Evolutionary conservation across 176 grass and related monocot species (phyloP), one percentile per base, ranked within the genome.

Genomic region (Olyra latifolia): DNA sequence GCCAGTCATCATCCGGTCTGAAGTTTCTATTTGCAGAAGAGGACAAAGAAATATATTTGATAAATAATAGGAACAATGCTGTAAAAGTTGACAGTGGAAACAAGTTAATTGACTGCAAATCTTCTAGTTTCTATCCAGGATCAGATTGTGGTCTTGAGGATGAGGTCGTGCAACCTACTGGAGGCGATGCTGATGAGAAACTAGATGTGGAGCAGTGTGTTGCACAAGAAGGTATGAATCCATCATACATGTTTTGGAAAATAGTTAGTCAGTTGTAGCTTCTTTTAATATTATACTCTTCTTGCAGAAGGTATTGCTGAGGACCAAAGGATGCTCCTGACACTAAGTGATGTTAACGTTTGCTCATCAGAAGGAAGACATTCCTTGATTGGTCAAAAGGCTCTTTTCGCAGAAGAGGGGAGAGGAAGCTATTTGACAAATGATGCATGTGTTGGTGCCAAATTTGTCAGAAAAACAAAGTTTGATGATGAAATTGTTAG

Each of bases 21-120:
- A 20, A 77, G 15, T 20, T 52, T 53, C 10, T 85, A 48, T 78
- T 78, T 71, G 30, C 42, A 40, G 74, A 78, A 84, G 74, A 11
- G 23, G 11, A 10, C 30, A 85, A 30, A 42, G 14, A 43, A 62
- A 41, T 29, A 29, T 42, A 5, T 77, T 69, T 56, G 41, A 61
- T 29, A 61, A 69, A 70, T 77, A n/a, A 8, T 32, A n/a, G 19
- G 10, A 23, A 23, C 20, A 54, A 11, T 56, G 16, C 10, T 66
- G 47, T 15, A 55, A 72, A 75, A 55, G 2, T 75, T 24, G 24
- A 60, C 4, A 7, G 10, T 48, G 41, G 20, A 58, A 69, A 35
- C 82, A 68, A 76, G 55, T 19, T 39, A 52, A 76, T 17, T n/a
- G 6, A 39, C 3, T 12, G 11, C 39, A 19, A 43, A 56, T 59